Evolutionary conservation across 2,329 filamentous ascomycete species (phyloP).

Genomic region (Fusarium sp.): DNA sequence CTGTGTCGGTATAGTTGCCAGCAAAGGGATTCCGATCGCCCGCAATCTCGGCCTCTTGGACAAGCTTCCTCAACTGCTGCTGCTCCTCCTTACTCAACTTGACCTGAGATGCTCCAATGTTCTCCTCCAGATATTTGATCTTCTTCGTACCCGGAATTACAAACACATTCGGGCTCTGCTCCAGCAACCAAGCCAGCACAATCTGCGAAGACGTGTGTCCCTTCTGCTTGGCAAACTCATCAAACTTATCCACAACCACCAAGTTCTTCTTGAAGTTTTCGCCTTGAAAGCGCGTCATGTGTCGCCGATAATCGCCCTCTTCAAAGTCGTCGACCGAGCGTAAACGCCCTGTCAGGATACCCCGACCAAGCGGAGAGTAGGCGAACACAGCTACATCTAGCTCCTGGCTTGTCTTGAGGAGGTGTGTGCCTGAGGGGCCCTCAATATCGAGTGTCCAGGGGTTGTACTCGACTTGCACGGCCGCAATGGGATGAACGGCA

Average conservation of each 20-base stretch:
- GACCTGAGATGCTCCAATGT: slow-evolving; percentile 49
- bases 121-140: slow-evolving; percentile 58
- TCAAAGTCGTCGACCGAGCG: slow-evolving; percentile 57
- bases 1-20: slow-evolving; percentile 34
- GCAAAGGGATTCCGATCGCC: slow-evolving; percentile 41
- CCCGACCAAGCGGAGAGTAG: slow-evolving; percentile 68
- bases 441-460: slow-evolving; percentile 69
- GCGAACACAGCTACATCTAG: slow-evolving; percentile 65
- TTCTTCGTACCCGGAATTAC: slow-evolving; percentile 65
- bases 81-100: slow-evolving; percentile 49
- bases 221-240: slow-evolving; percentile 56
- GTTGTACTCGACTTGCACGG: slow-evolving; percentile 64
- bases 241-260: slow-evolving; percentile 56
- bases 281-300: slow-evolving; percentile 34
- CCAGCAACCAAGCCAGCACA: slow-evolving; percentile 69
- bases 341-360: slow-evolving; percentile 63
- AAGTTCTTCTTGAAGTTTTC: slow-evolving; percentile 58
- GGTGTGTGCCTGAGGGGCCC: slow-evolving; percentile 53
- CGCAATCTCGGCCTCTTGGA: slow-evolving; percentile 41
- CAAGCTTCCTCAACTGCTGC: slow-evolving; percentile 45
- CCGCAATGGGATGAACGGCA: slow-evolving; percentile 58
- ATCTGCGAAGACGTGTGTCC: slow-evolving; percentile 64
- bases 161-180: slow-evolving; percentile 67
- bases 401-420: slow-evolving; percentile 64
- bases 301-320: slow-evolving; percentile 33